phyloP scores from a whole-genome alignment of 169 alveolate genomes.

The Besnoitia besnoiti region DNA sequence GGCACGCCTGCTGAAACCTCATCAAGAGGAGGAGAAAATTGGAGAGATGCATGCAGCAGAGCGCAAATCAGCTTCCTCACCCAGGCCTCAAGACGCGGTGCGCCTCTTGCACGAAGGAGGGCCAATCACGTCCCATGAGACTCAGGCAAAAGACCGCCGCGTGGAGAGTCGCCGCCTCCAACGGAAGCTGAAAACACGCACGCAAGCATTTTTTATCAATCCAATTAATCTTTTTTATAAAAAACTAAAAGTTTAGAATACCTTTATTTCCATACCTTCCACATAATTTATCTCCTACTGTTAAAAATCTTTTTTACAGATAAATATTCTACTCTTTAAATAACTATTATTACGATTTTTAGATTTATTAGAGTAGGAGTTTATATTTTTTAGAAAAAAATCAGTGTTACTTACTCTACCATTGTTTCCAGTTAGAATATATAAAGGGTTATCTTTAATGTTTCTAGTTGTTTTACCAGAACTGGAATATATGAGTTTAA shows the following conservation, averaged over 20 bases:
- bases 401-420: slow-evolving; percentile 35
- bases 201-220: no score
- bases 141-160: slow-evolving; percentile 82
- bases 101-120: slow-evolving; percentile 81
- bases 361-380: no score
- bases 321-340: slow-evolving; percentile 57
- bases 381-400: not conserved
- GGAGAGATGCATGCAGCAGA: not conserved
- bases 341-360: slow-evolving; percentile 36
- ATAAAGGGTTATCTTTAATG: slow-evolving; percentile 32
- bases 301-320: slow-evolving; percentile 54
- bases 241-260: no score
- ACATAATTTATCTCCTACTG: slow-evolving; percentile 72
- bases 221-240: no score
- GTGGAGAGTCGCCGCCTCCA: slow-evolving; percentile 72
- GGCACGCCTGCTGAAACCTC: no score
- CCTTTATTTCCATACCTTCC: slow-evolving; percentile 75
- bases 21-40: no score
- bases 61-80: not conserved
- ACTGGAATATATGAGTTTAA: not conserved
- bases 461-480: slow-evolving; percentile 40
- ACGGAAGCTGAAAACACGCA: no score
- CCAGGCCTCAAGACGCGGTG: slow-evolving; percentile 75
- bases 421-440: slow-evolving; percentile 25
- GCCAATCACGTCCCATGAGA: slow-evolving; percentile 89